Evolutionary conservation across 208 protist genomes (phyloP), one percentile per base, ranked within the genome.

Genomic region (Leishmania arabica): DNA sequence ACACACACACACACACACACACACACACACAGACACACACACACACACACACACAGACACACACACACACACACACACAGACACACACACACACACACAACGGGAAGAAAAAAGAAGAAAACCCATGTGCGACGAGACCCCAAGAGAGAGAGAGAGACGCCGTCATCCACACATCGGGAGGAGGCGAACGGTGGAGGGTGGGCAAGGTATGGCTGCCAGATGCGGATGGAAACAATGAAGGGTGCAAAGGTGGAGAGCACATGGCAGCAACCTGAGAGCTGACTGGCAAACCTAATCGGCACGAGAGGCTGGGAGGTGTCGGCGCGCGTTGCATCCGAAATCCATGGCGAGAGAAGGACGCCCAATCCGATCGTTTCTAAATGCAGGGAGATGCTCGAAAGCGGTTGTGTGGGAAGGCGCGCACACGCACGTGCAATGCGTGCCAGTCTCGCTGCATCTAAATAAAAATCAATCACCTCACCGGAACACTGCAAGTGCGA

Each of bases 271-370:
- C 9, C 40, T 3, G 17, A 42, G 40, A 24, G 17, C 51, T 54
- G 11, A 47, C 11, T 31, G 49, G 31, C 40, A n/a, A 64, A 24
- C 8, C 58, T 15, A 31, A 64, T 13, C 27, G n/a, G 11, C 58
- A 64, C 31, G 37, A 71, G 40, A 71, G 31, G 9, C 31, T 13
- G 11, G 62, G 31, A 27, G 9, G 62, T 40, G 62, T 19, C 4
- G 42, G 62, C 6, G 62, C 62, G 62, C 8, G 11, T 62, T 62
- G 24, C 24, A 31, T 62, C 56, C 56, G 27, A 24, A 7, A 6
- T 62, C 56, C 27, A 62, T n/a, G 49, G n/a, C 9, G 47, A n/a
- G 71, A 40, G 47, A 75, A 34, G 71, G 45, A 75, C 65, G 65
- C 21, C 65, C 53, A 0, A 58, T 58, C 53, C 53, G 53, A 58